Evolutionary conservation across 2,329 filamentous ascomycete genomes (phyloP).

Genomic region (Paraconiothyrium sp.): DNA sequence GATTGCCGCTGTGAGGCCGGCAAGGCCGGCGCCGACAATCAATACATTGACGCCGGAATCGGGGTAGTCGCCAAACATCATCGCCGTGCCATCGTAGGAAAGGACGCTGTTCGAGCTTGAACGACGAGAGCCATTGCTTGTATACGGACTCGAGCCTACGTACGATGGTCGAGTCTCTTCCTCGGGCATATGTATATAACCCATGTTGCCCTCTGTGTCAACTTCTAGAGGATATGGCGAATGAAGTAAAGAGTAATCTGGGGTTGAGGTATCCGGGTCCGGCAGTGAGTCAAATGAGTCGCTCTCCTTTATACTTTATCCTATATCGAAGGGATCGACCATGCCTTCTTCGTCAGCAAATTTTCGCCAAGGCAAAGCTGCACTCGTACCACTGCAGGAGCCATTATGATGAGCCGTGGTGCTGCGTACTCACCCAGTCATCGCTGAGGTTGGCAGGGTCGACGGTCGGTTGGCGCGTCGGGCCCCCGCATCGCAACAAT

Average conservation of each 20-base stretch:
- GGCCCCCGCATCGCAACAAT: constrained; percentile 7
- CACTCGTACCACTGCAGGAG: not conserved
- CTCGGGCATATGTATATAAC: constrained; percentile 1
- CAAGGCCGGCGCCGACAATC: constrained; percentile 36
- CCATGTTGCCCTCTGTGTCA: constrained; percentile 2
- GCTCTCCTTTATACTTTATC: constrained; percentile 3
- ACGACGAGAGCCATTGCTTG: not conserved
- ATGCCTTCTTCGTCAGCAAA: not conserved
- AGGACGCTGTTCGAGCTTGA: constrained; percentile 9
- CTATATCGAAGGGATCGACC: not conserved
- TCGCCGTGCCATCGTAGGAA: constrained; percentile 8
- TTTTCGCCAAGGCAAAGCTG: not conserved
- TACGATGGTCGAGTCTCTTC: not conserved
- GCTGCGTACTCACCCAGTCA: not conserved
- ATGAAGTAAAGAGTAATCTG: not conserved
- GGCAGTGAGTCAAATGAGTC: not conserved
- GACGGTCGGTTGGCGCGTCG: not conserved
- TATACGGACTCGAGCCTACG: not conserved
- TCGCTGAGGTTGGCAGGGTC: constrained; percentile 2
- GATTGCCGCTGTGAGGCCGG: constrained; percentile 33
- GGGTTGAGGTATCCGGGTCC: too few relatives aligned
- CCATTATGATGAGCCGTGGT: not conserved
- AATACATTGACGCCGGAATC: constrained; percentile 36
- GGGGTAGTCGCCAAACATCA: constrained; percentile 38
- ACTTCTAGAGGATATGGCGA: not conserved